Conservation (phyloP, 2,329 filamentous ascomycete genomes). For the Orbilia blumenaviensis region DNA sequence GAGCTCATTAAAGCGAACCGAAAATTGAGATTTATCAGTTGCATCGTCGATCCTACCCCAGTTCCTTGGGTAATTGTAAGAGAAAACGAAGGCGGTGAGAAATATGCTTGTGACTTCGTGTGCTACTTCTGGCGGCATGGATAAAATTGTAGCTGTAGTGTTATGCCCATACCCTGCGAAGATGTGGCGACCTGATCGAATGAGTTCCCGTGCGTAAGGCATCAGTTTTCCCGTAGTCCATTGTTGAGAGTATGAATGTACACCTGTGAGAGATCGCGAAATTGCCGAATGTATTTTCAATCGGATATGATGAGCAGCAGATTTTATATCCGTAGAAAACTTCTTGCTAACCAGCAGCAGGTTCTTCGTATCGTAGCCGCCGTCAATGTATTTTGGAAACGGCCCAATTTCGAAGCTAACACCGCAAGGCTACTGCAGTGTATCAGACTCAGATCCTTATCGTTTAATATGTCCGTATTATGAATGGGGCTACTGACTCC, state of each 20-base stretch:
- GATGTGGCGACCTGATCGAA: conserved; percentile 5
- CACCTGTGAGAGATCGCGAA: background rate
- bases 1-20: background rate
- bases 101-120: conserved; percentile 1
- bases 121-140: background rate
- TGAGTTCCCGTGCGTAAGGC: background rate
- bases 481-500: background rate
- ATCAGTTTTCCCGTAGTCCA: background rate
- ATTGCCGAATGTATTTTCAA: background rate
- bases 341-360: conserved; percentile 13
- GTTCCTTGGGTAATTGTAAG: background rate
- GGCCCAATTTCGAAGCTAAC: background rate
- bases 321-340: conserved; percentile 14
- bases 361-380: background rate
- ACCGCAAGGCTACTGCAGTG: background rate
- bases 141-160: background rate
- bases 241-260: background rate
- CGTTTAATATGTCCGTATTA: background rate
- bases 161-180: conserved; percentile 19
- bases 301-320: background rate
- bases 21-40: background rate
- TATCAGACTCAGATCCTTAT: background rate
- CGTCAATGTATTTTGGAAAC: background rate
- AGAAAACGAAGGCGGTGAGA: background rate
- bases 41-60: background rate